Base-by-base conservation (phyloP, 2,329 filamentous ascomycete genomes). In the Byssochlamys sp. region DNA sequence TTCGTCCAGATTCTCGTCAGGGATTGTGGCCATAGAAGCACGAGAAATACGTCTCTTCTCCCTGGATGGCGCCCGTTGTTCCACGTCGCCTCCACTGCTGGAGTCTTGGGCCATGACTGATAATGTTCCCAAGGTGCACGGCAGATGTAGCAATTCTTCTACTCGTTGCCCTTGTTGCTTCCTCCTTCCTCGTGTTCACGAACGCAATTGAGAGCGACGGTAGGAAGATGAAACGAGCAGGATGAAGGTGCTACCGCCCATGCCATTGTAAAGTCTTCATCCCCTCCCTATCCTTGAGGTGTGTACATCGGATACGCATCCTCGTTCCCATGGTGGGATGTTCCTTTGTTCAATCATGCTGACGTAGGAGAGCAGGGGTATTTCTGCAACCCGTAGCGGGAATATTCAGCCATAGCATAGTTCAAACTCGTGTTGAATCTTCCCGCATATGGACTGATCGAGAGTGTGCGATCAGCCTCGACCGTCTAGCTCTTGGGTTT, bases 1-100 rank as follows among this genome's bases (percentile, higher is more conserved):
- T 71, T 87, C 84, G 71, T 86, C 84, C 70, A 73, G 62, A 29
- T 64, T 69, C 2, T 54, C 53, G 27, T 63, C 61, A 49, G 61
- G 69, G 55, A 71, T 69, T 50, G 70, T 66, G 25, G 67, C 70
- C 39, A 69, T 60, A 28, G 71, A 73, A 2, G 67, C 66, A 12
- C 71, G 69, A 24, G 71, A 73, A 55, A 73, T 66, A 48, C 71
- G 71, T 35, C 69, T 60, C 54, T 57, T 54, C 31, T 54, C 33
- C 29, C 56, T 52, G 12, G 57, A 53, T n/a, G 28, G 28, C 35
- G 55, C 55, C 12, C 52, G 49, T 2, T n/a, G 39, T 24, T 58
- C 58, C 26, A 54, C 58, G 52, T 58, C 60, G 25, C 49, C 49
- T 26, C 49, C 49, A 26, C 24, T 24, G 25, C 25, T 51, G 12